Conservation (phyloP, 129 eudicot species). For the Saposhnikovia divaricata region DNA sequence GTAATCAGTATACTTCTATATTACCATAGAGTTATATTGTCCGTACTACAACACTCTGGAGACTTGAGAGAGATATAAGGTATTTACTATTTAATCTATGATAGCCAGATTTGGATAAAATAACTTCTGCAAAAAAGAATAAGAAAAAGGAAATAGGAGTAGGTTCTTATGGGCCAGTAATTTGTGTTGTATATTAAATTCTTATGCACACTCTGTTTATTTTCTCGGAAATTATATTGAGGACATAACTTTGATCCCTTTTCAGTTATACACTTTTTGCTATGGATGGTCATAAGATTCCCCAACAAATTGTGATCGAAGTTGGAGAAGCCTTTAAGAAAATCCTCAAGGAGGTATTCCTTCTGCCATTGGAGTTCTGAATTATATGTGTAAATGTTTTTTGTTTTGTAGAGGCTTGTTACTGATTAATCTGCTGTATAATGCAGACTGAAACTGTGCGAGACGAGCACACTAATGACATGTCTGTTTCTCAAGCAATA, state of each 20-base stretch:
- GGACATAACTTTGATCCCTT: slow-evolving; percentile 9
- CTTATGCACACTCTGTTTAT: background rate
- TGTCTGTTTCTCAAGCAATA: slow-evolving; percentile 82
- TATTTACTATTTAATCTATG: background rate
- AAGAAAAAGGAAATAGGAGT: background rate
- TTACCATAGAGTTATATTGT: background rate
- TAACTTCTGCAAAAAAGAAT: background rate
- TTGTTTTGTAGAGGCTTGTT: background rate
- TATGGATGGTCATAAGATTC: slow-evolving; percentile 74
- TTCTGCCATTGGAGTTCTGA: background rate
- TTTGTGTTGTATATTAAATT: background rate
- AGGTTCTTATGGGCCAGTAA: background rate
- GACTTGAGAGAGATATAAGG: background rate
- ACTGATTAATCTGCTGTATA: slow-evolving; percentile 8
- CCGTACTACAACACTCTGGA: background rate
- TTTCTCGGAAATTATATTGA: background rate
- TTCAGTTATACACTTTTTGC: slow-evolving; percentile 70
- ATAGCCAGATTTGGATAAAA: background rate
- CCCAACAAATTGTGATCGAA: slow-evolving; percentile 67
- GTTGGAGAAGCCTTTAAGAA: slow-evolving; percentile 75
- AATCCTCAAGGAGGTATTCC: slow-evolving; percentile 69
- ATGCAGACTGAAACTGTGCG: slow-evolving; percentile 82
- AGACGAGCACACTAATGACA: slow-evolving; percentile 59
- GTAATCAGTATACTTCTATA: background rate
- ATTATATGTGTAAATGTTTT: background rate